Percentiles rank a stretch among this genome's conserved stretches.
Conservation (phyloP, 2,329 filamentous ascomycete genomes). For the Domatiomyces catenatus region DNA sequence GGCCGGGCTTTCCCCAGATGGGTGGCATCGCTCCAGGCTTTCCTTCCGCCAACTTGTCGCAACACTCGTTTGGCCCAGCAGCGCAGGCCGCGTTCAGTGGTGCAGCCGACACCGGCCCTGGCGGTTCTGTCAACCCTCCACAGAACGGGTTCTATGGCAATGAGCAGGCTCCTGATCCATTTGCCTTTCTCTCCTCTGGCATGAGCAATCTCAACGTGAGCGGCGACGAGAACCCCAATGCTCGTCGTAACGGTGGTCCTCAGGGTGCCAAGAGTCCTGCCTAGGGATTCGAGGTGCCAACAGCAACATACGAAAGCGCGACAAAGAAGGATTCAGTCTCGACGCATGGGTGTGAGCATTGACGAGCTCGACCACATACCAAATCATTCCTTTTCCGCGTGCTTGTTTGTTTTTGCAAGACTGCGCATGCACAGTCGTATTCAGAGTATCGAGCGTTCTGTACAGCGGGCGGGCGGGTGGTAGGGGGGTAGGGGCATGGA, state of each 20-base stretch:
- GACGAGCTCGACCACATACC: neutral
- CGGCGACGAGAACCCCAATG: conserved; percentile 27
- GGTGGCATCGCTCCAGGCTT: conserved; percentile 61
- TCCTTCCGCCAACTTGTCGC: conserved; percentile 58
- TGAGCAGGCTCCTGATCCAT: conserved; percentile 43
- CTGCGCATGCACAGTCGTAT: neutral
- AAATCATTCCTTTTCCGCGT: neutral
- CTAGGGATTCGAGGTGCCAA: conserved; percentile 3
- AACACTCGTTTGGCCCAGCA: conserved; percentile 78
- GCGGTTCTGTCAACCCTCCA: conserved; percentile 50
- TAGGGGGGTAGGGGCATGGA: neutral
- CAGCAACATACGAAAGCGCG: neutral
- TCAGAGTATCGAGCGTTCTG: neutral
- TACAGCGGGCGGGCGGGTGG: neutral
- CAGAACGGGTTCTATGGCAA: conserved; percentile 55
- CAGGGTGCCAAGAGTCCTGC: conserved; percentile 30
- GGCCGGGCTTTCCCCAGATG: conserved; percentile 54
- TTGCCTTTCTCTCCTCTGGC: conserved; percentile 48
- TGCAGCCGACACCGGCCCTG: conserved; percentile 56
- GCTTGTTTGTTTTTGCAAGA: neutral
- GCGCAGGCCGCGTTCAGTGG: conserved; percentile 90
- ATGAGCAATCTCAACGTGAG: conserved; percentile 44
- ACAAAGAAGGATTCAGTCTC: neutral
- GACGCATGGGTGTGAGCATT: neutral
- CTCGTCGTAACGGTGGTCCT: conserved; percentile 30